Base-by-base conservation (phyloP, 2,329 filamentous ascomycete species). In the Ascochyta fabae region DNA sequence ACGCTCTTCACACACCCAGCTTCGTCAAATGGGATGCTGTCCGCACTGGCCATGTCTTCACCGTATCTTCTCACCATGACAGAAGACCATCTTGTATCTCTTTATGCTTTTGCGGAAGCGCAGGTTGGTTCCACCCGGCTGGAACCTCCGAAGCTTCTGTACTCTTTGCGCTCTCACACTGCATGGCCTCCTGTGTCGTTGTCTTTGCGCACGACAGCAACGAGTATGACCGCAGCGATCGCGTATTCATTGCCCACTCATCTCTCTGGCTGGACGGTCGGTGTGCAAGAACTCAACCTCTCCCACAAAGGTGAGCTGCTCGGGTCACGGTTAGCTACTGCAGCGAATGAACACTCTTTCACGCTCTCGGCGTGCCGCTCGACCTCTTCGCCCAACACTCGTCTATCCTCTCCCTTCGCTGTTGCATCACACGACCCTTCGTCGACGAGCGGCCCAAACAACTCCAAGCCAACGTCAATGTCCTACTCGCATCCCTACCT, bases 231-330 rank as follows among this genome's bases (percentile, higher is more conserved):
- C n/a, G 89, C 91, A 2, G 92, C 91, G 0, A 90, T 97, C 56
- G 93, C 91, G 1, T 97, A 96, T 72, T 90, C 91, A 0, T 86
- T 96, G 61, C 87, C 89, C 15, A 89, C 90, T 2, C 86, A 87
- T 64, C 81, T 88, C 3, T 87, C 86, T 39, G 92, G 92, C 26
- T 97, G 93, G 91, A 92, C 90, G 7, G 84, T 96, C 15, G 93
- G 92, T 2, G 85, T 98, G n/a, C 94, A 98, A 73, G 94, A 97
- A 73, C 79, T 97, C 39, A 87, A 89, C 54, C 82, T 96, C n/a
- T 76, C 75, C 31, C 73, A 73, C 46, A 71, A 76, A 42, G 83
- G 84, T 6, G 76, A 75, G 13, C 71, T 84, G 0, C 65, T 80
- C 1, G 75, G 78, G 33, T 84, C 82, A 3, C 79, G 82, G 6